phyloP scores from a whole-genome alignment of 108 stramenopile species.

The Skeletonema costatum region DNA sequence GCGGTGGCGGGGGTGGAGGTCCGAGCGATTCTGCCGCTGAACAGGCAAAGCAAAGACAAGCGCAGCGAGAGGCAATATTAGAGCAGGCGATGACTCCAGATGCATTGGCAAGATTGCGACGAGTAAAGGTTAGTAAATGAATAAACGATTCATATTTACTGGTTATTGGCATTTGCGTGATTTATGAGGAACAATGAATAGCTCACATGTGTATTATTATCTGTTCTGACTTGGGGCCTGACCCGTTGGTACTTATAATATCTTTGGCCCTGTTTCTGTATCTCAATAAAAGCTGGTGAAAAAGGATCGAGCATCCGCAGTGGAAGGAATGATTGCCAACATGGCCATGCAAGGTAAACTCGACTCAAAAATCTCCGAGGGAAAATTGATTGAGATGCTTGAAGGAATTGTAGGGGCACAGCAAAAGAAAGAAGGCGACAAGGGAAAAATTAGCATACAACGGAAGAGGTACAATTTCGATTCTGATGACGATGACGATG shows the following conservation, averaged over 20 bases:
- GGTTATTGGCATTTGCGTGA: neutral
- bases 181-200: neutral
- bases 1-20: slow-evolving; percentile 9
- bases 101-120: slow-evolving; percentile 76
- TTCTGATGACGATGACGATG: slow-evolving; percentile 81
- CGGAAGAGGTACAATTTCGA: slow-evolving; percentile 89
- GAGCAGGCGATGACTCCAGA: slow-evolving; percentile 80
- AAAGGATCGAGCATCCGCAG: slow-evolving; percentile 55
- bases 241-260: no score
- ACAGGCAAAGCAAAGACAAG: slow-evolving; percentile 48
- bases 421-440: slow-evolving; percentile 28
- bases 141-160: neutral
- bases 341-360: slow-evolving; percentile 83
- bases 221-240: neutral
- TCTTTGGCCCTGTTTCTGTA: neutral
- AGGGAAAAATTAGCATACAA: slow-evolving; percentile 77
- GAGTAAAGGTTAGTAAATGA: slow-evolving; percentile 61
- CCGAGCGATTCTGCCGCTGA: slow-evolving; percentile 7
- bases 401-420: slow-evolving; percentile 68
- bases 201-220: neutral
- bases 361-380: slow-evolving; percentile 82
- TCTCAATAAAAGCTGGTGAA: slow-evolving; percentile 59
- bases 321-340: slow-evolving; percentile 67
- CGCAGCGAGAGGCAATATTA: slow-evolving; percentile 73
- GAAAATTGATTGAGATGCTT: slow-evolving; percentile 82